A percentile compares a stretch with the other conserved stretches of the same genome.
These are phyloP conservation scores for Pyrus pyrifolia DNA, from an alignment of 306 rosid genomes.

Conservation along the genomic window DNA sequence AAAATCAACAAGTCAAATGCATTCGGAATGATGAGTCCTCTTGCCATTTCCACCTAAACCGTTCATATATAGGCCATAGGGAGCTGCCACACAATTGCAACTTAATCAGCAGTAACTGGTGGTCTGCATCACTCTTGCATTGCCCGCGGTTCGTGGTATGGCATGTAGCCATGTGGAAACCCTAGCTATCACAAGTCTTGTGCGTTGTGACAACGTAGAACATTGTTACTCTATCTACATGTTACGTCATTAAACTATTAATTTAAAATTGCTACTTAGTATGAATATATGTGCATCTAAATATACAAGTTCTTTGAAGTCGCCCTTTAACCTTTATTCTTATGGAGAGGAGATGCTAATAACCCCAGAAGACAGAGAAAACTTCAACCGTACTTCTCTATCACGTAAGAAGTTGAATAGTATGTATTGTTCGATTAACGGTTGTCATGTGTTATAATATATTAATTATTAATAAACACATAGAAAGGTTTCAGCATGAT, in stretches of 20 bases:
- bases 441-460: not conserved
- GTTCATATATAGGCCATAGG: not conserved
- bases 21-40: not conserved
- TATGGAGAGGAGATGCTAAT: not conserved
- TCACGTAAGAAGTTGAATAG: not conserved
- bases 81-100: not conserved
- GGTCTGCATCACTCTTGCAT: not conserved
- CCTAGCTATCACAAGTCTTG: not conserved
- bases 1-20: not conserved
- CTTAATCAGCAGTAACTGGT: not conserved
- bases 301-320: not conserved
- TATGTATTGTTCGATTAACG: not conserved
- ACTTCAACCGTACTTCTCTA: not conserved
- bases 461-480: too few relatives aligned
- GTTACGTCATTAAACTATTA: too few relatives aligned
- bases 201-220: too few relatives aligned
- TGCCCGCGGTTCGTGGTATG: too few relatives aligned
- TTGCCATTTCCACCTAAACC: not conserved
- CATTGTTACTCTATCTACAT: too few relatives aligned
- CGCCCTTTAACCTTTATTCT: too few relatives aligned
- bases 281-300: too few relatives aligned
- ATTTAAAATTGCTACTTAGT: too few relatives aligned
- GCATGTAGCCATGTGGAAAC: not conserved
- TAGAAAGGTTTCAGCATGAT: too few relatives aligned
- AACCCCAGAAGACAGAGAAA: not conserved